Conservation (phyloP, 2,329 filamentous ascomycete species). For the Chaetothyriales sp. region DNA sequence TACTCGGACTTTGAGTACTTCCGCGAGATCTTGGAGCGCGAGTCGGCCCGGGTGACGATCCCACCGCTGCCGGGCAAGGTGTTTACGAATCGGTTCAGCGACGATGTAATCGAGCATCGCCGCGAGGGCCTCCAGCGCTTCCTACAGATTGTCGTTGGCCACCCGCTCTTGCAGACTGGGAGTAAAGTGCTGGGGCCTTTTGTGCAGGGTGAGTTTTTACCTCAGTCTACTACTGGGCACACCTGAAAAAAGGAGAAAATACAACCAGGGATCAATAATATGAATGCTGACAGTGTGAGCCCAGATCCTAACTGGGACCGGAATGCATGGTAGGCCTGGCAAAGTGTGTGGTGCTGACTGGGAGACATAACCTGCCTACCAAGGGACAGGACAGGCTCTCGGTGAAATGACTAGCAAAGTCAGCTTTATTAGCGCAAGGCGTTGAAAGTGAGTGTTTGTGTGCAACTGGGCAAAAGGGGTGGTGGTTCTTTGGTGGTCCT, state of each 20-base stretch:
- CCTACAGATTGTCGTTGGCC: constrained; percentile 90
- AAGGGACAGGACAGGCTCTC: neutral
- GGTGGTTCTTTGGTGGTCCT: neutral
- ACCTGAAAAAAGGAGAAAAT: neutral
- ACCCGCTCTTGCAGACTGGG: constrained; percentile 89
- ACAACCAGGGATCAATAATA: neutral
- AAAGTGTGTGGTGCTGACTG: neutral
- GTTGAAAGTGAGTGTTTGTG: neutral
- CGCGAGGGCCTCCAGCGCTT: constrained; percentile 87
- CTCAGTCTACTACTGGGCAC: neutral
- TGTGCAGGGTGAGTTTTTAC: constrained; percentile 62
- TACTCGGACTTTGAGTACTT: constrained; percentile 99
- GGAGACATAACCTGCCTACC: neutral
- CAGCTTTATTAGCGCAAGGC: neutral
- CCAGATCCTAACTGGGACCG: constrained; percentile 59
- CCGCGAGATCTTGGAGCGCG: constrained; percentile 90
- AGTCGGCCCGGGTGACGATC: constrained; percentile 77
- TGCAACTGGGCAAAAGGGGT: neutral
- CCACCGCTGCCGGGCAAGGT: constrained; percentile 93
- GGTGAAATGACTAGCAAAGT: neutral
- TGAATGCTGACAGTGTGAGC: constrained; percentile 9
- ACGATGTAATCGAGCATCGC: constrained; percentile 93
- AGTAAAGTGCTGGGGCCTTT: constrained; percentile 93
- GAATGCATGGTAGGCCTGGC: constrained; percentile 54
- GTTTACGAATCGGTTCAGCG: constrained; percentile 93